Evolutionary conservation across 1,139 yeast species (phyloP), one percentile per base, ranked within the genome.

Genomic region (Saccharomyces hybrid): DNA sequence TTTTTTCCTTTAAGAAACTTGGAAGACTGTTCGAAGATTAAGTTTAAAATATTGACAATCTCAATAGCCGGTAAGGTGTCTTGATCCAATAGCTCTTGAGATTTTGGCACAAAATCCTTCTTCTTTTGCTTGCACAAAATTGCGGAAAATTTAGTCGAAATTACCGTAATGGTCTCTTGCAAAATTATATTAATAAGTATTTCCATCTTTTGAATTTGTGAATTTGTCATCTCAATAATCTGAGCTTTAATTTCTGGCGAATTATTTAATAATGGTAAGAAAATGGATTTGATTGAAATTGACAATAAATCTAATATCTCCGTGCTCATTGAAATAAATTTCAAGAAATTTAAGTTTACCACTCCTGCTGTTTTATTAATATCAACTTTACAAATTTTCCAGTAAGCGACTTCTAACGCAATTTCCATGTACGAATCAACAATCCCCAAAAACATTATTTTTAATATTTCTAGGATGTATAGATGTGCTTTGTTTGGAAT

Each of bases 351-450:
- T 27, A 68, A 52, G 46, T 64, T 69, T 19, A 38, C 23, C 47
- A 85, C 71, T 54, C 76, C 74, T 14, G 80, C 59, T 3, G 70
- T 65, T 26, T 64, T 68, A 46, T 70, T 63, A 29, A 59, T 61
- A 53, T 78, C 79, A 49, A 69, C 58, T 51, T 71, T 73, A 26
- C 71, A 62, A 26, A 78, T 69, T 41, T 70, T 71, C 28, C 68
- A 75, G 60, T 81, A 85, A 0, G 91, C 79, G 8, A 84, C 83
- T 62, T 88, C 96, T 42, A 91, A 71, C 0, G 89, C 90, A 23
- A 83, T 77, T 49, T 88, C 90, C 53, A 89, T 78, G 64, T 88
- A 89, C 5, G 84, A 78, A 50, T 81, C 81, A 0, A 96, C 95
- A 52, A 88, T 77, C 56, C 86, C 89, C 56, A 82, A 78, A 25